Evolutionary conservation across 2,329 filamentous ascomycete species (phyloP).

Genomic region (Tolypocladium sp.): DNA sequence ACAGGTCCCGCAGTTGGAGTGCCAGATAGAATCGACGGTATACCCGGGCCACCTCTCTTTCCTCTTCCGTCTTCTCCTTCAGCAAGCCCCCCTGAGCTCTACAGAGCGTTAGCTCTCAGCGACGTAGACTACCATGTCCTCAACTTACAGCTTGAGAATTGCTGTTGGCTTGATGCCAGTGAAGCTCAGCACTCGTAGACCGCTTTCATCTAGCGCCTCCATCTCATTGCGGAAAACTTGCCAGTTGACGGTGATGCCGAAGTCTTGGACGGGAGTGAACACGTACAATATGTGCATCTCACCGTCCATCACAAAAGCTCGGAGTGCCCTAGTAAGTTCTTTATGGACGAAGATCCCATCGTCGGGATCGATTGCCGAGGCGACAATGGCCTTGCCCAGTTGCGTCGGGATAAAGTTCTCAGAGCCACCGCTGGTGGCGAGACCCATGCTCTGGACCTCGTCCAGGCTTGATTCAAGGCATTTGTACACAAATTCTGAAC

Average conservation of each 20-base stretch:
- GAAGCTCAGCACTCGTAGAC: conserved; percentile 57
- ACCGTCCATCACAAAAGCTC: conserved; percentile 70
- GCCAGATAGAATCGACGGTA: conserved; percentile 68
- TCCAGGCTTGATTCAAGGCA: conserved; percentile 51
- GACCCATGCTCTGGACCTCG: conserved; percentile 44
- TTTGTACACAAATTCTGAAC: conserved; percentile 35
- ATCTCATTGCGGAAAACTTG: conserved; percentile 62
- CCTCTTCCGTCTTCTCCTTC: conserved; percentile 51
- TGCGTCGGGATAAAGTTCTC: conserved; percentile 51
- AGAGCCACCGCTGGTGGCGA: conserved; percentile 41
- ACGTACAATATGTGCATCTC: conserved; percentile 74
- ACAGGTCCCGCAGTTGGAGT: conserved; percentile 68
- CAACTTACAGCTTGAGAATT: conserved; percentile 55
- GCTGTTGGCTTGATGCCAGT: conserved; percentile 59
- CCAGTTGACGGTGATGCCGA: conserved; percentile 55
- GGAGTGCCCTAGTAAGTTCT: conserved; percentile 57
- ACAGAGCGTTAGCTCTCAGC: conserved; percentile 7
- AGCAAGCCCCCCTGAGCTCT: conserved; percentile 60
- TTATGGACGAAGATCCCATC: conserved; percentile 66
- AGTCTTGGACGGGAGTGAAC: conserved; percentile 62
- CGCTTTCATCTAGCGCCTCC: conserved; percentile 61
- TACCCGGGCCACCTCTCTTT: conserved; percentile 51
- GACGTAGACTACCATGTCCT: too few species aligned
- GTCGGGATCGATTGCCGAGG: conserved; percentile 63
- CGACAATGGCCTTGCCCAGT: conserved; percentile 62